phyloP scores from a whole-genome alignment of 2,329 filamentous ascomycete species.

The Fusarium floridanum region DNA sequence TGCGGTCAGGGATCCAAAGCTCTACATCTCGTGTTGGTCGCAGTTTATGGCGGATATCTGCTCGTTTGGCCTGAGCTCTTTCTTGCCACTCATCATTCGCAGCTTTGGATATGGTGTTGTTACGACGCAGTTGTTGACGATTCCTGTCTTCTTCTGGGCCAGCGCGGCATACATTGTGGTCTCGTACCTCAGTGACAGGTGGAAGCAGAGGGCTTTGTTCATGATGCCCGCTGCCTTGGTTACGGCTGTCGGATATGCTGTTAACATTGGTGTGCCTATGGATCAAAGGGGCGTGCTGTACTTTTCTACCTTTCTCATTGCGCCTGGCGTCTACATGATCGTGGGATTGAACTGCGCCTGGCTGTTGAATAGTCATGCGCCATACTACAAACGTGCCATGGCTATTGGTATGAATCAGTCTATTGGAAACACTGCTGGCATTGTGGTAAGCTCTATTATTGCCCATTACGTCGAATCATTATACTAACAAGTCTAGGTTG shows the following conservation, averaged over 20 bases:
- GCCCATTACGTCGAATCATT: background rate
- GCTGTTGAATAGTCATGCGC: background rate
- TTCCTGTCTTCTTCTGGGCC: background rate
- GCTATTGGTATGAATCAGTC: background rate
- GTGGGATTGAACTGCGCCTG: background rate
- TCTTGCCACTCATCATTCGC: conserved; percentile 24
- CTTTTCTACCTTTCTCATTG: background rate
- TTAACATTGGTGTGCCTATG: background rate
- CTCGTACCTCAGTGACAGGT: background rate
- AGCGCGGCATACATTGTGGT: conserved; percentile 1
- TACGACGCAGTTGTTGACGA: background rate
- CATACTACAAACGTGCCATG: background rate
- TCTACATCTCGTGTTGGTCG: conserved; percentile 4
- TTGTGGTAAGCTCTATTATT: background rate
- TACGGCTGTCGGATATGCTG: background rate
- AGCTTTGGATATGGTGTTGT: conserved; percentile 8
- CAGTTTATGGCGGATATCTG: conserved; percentile 16
- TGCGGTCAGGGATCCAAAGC: conserved; percentile 7
- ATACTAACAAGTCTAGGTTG: background rate
- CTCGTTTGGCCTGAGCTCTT: conserved; percentile 21
- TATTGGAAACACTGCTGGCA: background rate
- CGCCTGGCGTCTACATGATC: background rate
- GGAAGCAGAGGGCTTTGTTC: conserved; percentile 1
- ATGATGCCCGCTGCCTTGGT: background rate
- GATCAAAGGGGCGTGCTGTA: background rate